Base-by-base conservation (phyloP, 495 filamentous ascomycete genomes). In the Hyaloscypha finlandica region DNA sequence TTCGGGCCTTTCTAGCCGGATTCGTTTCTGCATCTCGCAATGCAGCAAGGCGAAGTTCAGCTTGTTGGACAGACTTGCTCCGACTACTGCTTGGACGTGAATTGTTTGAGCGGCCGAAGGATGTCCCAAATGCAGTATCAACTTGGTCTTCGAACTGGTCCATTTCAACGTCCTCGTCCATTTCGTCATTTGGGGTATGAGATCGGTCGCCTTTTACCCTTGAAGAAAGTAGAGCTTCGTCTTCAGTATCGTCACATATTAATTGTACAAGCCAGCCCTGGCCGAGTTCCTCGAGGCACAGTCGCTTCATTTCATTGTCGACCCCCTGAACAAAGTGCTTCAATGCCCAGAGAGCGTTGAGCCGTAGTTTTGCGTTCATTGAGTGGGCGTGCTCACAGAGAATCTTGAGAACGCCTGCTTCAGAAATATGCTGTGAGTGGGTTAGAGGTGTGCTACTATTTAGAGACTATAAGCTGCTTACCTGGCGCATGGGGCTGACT, bases 281-380 rank as follows among this genome's bases (percentile, higher is more conserved):
- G 9, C 87, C 87, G 5, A 98, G 81, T 65, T 90, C 89, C 54
- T 94, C 87, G 30, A 97, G 79, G 56, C 91, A 88, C 56, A 83
- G 84, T 70, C 88, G 88, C 77, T 94, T 95, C 60, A 90, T 80
- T 19, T 89, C 85, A 57, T 87, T 86, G 29, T 84, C 79, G 1
- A 90, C 84, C 33, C 84, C 83, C 53, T 87, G 81, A 8, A 95
- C 89, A 33, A 97, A 78, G 77, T 97, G 92, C 72, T 97, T 98
- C 56, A 99, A 81, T 22, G 92, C 93, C 95, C 95, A 98, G 11
- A 99, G 76, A 9, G 92, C 91, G 68, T 92, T 91, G 14, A 95
- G 81, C 55, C 90, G 85, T 51, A 98, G 76, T 30, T 85, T 86
- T 6, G 87, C 81, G 71, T 92, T 89, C 63, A 83, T 78, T 4